These are phyloP conservation scores for Populus davidiana DNA, from an alignment of 345 rosid genomes.

Conservation along the genomic window DNA sequence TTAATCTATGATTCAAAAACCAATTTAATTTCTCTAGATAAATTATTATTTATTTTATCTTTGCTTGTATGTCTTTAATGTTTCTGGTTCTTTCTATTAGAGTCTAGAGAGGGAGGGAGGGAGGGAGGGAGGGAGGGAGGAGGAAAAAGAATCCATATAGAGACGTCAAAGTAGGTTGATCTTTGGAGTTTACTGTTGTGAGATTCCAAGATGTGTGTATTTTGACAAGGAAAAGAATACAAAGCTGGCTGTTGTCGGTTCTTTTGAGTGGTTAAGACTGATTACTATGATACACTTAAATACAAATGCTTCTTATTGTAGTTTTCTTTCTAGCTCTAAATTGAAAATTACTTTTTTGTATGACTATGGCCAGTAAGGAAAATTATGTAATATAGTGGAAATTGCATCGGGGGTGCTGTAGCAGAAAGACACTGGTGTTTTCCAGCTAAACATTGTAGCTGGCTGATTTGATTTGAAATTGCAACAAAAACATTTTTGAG, in stretches of 20 bases:
- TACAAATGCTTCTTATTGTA: neutral
- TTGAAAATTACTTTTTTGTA: neutral
- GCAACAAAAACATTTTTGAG: neutral
- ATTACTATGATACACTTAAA: neutral
- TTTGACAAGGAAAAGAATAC: constrained; percentile 23
- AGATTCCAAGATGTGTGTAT: constrained; percentile 22
- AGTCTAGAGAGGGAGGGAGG: neutral
- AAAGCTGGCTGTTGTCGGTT: constrained; percentile 3
- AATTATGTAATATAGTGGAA: neutral
- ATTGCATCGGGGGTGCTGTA: neutral
- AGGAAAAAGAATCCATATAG: neutral
- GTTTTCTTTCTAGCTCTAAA: neutral
- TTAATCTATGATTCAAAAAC: neutral
- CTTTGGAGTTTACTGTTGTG: constrained; percentile 16
- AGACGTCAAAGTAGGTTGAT: constrained; percentile 8
- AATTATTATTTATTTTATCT: neutral
- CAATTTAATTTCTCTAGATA: neutral
- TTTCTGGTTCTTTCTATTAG: neutral
- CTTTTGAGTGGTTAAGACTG: constrained; percentile 2
- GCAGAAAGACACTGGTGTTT: neutral
- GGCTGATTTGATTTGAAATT: neutral
- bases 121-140: neutral
- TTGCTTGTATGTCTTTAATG: neutral
- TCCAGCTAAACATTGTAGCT: neutral
- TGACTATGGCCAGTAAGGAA: neutral